Conservation (phyloP, 331 rosid genomes). For the Arachis monticola region DNA sequence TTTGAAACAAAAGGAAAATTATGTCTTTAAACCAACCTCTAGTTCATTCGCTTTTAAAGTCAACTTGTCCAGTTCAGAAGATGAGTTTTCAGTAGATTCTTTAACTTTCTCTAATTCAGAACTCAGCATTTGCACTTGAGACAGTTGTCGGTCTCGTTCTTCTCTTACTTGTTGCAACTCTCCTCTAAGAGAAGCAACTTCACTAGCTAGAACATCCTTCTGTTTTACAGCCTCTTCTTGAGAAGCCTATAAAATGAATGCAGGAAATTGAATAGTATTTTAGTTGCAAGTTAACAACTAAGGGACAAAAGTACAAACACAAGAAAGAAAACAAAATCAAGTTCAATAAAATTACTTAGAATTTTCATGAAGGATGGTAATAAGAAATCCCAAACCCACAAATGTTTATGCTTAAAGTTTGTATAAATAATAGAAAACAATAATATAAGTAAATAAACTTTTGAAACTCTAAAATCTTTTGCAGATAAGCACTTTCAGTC, state of each 20-base stretch:
- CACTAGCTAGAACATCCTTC: constrained; percentile 75
- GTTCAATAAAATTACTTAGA: constrained; percentile 14
- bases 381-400: constrained; percentile 9
- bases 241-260: constrained; percentile 65
- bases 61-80: constrained; percentile 66
- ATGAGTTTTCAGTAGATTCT: constrained; percentile 62
- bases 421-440: background rate
- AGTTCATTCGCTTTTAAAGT: constrained; percentile 58
- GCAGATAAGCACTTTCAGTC: background rate
- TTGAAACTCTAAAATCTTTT: background rate
- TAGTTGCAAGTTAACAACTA: constrained; percentile 15
- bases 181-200: constrained; percentile 71
- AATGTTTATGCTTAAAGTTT: background rate
- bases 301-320: constrained; percentile 17
- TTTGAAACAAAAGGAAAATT: no score
- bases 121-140: constrained; percentile 62
- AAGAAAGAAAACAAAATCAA: constrained; percentile 20
- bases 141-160: constrained; percentile 69
- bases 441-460: background rate
- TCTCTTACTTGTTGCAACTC: constrained; percentile 89
- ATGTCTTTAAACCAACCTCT: constrained; percentile 61
- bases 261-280: constrained; percentile 41
- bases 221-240: constrained; percentile 95
- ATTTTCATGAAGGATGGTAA: background rate
- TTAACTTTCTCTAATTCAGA: constrained; percentile 60